Base-by-base conservation (phyloP, 2,329 filamentous ascomycete species). In the Cladophialophora exuberans region DNA sequence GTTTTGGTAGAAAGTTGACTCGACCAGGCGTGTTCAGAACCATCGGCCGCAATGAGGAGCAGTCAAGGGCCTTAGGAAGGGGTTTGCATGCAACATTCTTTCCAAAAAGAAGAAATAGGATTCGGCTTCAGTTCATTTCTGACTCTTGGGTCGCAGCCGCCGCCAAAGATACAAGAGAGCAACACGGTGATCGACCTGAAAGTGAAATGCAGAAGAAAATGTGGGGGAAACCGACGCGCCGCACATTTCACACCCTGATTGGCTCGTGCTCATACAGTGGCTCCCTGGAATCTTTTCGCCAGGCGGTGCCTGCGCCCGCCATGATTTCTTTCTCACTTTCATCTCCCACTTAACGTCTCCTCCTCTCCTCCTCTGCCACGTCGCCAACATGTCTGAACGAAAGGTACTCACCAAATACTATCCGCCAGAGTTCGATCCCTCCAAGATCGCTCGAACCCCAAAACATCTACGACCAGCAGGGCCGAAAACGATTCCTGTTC, bases 341-440 rank as follows among this genome's bases (percentile, higher is more conserved):
- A 3, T 30, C 26, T 30, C 10, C 25, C 18, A 33, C 39, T 10
- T 11, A 22, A 35, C 18, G 13, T 6, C 7, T n/a, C 35, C 10
- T 49, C 36, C 18, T 11, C 1, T 22, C n/a, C 13, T 7, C 11
- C 1, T 22, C n/a, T 15, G 13, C 11, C 26, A 23, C 23, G 28
- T 49, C 35, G 11, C 23, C 75, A 76, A 64, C 65, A 94, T 94
- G 90, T 92, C 89, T 64, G 90, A 95, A 76, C 85, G 89, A 67
- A 94, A 94, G 75, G 89, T 93, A 44, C 79, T 91, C 58, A 78
- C 73, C 58, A 83, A 84, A 69, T 83, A 83, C 63, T 70, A 65
- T 54, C 73, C 88, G 73, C 77, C 86, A 3, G 90, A 97, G 71
- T 99, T 97, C 73, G 94, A 99, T 73, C 93, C 93, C 10, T 85